A percentile compares a stretch with the other conserved stretches of the same genome.
These are phyloP conservation scores for Erythrobasidium hasegawianum DNA, from an alignment of 1,284 basidiomycete genomes.

Conservation along the genomic window DNA sequence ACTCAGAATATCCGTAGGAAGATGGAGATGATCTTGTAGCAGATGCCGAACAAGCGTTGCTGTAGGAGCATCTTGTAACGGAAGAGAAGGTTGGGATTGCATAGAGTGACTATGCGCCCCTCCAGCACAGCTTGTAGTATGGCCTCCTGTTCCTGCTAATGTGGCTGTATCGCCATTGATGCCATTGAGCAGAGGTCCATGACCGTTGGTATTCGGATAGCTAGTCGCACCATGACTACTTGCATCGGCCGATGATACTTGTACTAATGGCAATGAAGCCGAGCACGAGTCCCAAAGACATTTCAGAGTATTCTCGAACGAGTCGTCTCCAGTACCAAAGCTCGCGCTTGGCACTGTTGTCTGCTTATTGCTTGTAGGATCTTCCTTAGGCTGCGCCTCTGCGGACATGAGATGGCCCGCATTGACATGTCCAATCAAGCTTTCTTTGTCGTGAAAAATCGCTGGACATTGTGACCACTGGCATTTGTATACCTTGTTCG, in stretches of 20 bases:
- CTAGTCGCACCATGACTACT: no score
- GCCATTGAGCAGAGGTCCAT: no score
- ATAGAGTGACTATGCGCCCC: no score
- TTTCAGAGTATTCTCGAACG: conserved; percentile 26
- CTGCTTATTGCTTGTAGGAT: no score
- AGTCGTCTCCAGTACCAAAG: no score
- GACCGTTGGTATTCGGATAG: no score
- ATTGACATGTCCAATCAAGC: conserved; percentile 54
- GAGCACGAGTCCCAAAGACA: conserved; percentile 33
- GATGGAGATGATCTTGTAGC: conserved; percentile 66
- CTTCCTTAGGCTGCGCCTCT: conserved; percentile 13
- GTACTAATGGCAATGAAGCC: conserved; percentile 12
- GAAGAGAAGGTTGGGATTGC: no score
- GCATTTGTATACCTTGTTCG: conserved; percentile 43
- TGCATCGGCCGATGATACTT: no score
- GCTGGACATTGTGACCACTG: conserved; percentile 54
- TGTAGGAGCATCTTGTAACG: conserved; percentile 21
- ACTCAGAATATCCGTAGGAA: conserved; percentile 33
- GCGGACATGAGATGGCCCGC: conserved; percentile 50
- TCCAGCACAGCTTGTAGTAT: no score
- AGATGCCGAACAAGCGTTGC: conserved; percentile 58
- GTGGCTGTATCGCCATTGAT: neutral
- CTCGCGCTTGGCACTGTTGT: neutral
- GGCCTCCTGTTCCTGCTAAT: neutral
- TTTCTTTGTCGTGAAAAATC: conserved; percentile 51